phyloP scores from a whole-genome alignment of 306 rosid species.

The Geum urbanum region DNA sequence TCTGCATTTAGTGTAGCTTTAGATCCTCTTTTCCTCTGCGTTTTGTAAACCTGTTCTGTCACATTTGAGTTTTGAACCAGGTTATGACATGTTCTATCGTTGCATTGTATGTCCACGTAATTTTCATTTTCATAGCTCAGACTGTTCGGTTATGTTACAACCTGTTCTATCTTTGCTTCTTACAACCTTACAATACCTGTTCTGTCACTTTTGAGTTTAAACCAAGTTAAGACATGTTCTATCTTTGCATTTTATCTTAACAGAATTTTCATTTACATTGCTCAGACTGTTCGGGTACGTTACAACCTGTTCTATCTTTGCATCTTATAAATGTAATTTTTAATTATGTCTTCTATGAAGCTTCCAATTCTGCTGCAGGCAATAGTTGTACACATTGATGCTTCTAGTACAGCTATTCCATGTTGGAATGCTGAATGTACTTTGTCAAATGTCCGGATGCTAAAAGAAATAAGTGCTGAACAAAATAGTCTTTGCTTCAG shows the following conservation, averaged over 20 bases:
- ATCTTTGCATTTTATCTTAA: not conserved
- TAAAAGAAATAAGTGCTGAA: constrained; percentile 1
- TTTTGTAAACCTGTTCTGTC: not conserved
- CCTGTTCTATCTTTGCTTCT: too few relatives aligned
- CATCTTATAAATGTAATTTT: too few relatives aligned
- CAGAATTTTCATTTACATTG: not conserved
- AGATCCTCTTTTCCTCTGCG: not conserved
- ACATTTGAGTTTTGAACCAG: not conserved
- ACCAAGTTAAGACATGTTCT: not conserved
- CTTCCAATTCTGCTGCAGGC: not conserved
- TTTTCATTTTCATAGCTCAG: not conserved
- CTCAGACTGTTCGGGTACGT: not conserved
- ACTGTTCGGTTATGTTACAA: not conserved
- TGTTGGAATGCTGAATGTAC: not conserved
- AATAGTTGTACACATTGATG: not conserved
- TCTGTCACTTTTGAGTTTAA: not conserved
- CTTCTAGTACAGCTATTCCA: not conserved
- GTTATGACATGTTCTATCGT: not conserved
- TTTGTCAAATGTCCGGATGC: not conserved
- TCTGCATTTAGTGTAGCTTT: not conserved
- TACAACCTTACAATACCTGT: not conserved
- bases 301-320: too few relatives aligned
- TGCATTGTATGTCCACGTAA: not conserved
- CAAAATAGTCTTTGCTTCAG: constrained; percentile 39
- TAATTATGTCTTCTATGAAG: not conserved